Conservation (phyloP, 179 eudicot species). For the Gypsophila paniculata region DNA sequence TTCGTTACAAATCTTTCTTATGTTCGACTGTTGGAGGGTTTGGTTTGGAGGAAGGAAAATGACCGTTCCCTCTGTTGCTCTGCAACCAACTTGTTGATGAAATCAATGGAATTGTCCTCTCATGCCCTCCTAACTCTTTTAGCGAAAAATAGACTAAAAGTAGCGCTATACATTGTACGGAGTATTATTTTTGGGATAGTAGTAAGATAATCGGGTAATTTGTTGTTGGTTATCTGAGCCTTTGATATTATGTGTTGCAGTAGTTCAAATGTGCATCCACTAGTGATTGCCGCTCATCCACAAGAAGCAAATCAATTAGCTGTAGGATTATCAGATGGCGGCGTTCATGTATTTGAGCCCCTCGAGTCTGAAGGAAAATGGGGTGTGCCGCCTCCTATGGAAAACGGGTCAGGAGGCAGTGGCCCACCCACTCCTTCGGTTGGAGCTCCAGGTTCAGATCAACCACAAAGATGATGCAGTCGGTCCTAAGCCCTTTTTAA, state of each 20-base stretch:
- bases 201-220: no score
- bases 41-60: no score
- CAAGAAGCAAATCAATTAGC: constrained; percentile 95
- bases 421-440: constrained; percentile 54
- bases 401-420: constrained; percentile 73
- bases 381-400: constrained; percentile 83
- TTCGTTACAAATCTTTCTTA: no score
- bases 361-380: constrained; percentile 93
- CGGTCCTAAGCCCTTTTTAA: constrained; percentile 14
- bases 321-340: constrained; percentile 86
- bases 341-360: constrained; percentile 90
- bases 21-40: no score
- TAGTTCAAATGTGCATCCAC: constrained; percentile 74
- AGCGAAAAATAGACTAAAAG: no score
- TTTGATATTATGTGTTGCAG: constrained; percentile 33
- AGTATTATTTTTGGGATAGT: no score
- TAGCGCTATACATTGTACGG: no score
- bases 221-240: no score
- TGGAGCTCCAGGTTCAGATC: constrained; percentile 73
- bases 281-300: constrained; percentile 90
- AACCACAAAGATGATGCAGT: constrained; percentile 62
- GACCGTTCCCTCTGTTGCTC: no score
- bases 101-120: no score
- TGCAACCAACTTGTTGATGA: no score
- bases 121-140: no score